phyloP scores from a whole-genome alignment of 1,284 basidiomycete genomes.

The Dichomitus squalens region DNA sequence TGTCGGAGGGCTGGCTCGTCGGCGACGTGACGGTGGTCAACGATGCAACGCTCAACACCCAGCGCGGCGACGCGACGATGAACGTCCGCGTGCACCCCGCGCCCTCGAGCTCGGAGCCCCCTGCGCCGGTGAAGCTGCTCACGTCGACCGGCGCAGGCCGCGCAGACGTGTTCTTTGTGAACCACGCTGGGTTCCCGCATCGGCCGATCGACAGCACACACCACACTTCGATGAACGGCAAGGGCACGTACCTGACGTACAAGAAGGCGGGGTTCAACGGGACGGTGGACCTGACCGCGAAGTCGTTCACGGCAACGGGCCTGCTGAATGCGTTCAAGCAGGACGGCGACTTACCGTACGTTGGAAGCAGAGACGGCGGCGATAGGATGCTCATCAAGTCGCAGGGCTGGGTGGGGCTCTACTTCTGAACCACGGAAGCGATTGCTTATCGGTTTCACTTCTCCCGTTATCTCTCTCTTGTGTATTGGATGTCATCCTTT shows the following conservation, averaged over 20 bases:
- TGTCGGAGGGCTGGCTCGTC: conserved; percentile 60
- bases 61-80: conserved; percentile 51
- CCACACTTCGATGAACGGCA: conserved; percentile 47
- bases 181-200: conserved; percentile 40
- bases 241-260: conserved; percentile 55
- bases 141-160: conserved; percentile 52
- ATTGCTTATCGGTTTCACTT: too few species aligned
- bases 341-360: conserved; percentile 46
- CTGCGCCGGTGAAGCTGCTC: conserved; percentile 39
- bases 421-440: conserved; percentile 36
- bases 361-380: conserved; percentile 46
- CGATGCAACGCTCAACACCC: conserved; percentile 46
- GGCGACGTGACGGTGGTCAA: conserved; percentile 52
- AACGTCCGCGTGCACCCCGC: conserved; percentile 51
- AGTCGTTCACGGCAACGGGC: conserved; percentile 43
- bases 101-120: conserved; percentile 29
- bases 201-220: conserved; percentile 52
- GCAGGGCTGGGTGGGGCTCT: conserved; percentile 53
- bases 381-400: conserved; percentile 48
- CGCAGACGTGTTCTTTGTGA: conserved; percentile 51
- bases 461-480: too few species aligned
- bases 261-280: conserved; percentile 52
- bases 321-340: conserved; percentile 31
- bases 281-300: conserved; percentile 46
- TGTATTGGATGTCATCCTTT: too few species aligned